phyloP scores from a whole-genome alignment of 495 filamentous ascomycete genomes.

The Podospora pseudocomata region DNA sequence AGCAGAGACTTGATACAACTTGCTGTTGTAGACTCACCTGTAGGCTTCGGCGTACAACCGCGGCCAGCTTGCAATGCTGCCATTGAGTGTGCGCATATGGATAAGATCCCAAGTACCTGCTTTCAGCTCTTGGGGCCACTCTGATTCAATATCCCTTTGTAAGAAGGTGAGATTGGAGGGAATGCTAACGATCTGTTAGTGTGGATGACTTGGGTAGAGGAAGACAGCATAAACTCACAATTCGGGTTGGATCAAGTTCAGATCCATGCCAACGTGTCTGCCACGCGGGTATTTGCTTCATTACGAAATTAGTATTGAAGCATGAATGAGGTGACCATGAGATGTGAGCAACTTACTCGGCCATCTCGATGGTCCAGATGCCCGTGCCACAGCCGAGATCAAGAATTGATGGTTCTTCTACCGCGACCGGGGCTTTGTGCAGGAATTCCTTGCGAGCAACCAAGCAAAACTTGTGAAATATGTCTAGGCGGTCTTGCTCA shows the following conservation, averaged over 20 bases:
- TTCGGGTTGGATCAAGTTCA: slow-evolving; percentile 76
- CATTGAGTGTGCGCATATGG: slow-evolving; percentile 75
- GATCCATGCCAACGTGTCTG: slow-evolving; percentile 45
- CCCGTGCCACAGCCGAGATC: slow-evolving; percentile 88
- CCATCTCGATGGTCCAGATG: slow-evolving; percentile 88
- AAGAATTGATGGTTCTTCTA: slow-evolving; percentile 52
- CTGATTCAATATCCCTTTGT: slow-evolving; percentile 73
- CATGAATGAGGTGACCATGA: neutral
- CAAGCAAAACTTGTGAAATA: slow-evolving; percentile 70
- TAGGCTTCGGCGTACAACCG: slow-evolving; percentile 68
- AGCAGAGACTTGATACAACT: slow-evolving; percentile 3
- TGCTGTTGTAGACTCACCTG: slow-evolving; percentile 43
- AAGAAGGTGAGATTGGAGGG: slow-evolving; percentile 67
- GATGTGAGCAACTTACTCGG: slow-evolving; percentile 53
- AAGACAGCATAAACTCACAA: slow-evolving; percentile 42
- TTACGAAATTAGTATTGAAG: slow-evolving; percentile 15
- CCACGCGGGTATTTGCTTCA: slow-evolving; percentile 26
- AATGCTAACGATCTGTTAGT: slow-evolving; percentile 48
- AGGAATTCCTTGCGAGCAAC: slow-evolving; percentile 60
- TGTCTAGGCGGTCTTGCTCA: slow-evolving; percentile 73
- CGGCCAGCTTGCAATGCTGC: slow-evolving; percentile 76
- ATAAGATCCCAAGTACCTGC: slow-evolving; percentile 81
- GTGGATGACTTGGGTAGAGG: neutral
- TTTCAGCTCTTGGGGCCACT: slow-evolving; percentile 63
- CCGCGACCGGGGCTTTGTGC: slow-evolving; percentile 51